Conservation (phyloP, 2,329 filamentous ascomycete genomes). For the Fusarium dlaminii region DNA sequence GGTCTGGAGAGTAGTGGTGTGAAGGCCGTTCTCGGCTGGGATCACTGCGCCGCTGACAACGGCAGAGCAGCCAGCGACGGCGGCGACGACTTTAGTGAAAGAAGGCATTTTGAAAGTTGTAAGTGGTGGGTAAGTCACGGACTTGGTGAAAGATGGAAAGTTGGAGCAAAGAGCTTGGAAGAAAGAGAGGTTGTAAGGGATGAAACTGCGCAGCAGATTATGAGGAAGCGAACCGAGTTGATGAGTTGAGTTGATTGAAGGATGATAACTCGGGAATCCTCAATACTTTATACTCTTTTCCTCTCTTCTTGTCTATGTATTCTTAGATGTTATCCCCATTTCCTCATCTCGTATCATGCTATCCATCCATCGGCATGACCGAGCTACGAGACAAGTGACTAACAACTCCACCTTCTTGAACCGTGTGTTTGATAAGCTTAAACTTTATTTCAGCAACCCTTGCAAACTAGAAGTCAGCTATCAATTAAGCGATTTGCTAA, state of each 20-base stretch:
- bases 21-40: not conserved
- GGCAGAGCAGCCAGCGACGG: not conserved
- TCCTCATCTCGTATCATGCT: not conserved
- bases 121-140: not conserved
- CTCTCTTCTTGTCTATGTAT: fast-evolving
- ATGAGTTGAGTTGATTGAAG: not conserved
- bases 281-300: not conserved
- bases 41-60: not conserved
- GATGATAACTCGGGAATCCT: fast-evolving
- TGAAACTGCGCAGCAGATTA: not conserved
- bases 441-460: not conserved
- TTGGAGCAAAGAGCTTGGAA: not conserved
- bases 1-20: not conserved
- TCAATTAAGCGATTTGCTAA: not conserved
- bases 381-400: not conserved
- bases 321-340: fast-evolving
- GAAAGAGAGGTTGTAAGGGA: not conserved
- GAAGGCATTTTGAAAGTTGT: not conserved
- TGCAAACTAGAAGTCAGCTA: not conserved
- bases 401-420: not conserved
- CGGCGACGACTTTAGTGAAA: not conserved
- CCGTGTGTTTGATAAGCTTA: not conserved
- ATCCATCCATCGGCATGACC: not conserved
- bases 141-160: not conserved
- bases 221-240: not conserved